A percentile compares a stretch with the other conserved stretches of the same genome.
Evolutionary conservation across 2,329 filamentous ascomycete genomes (phyloP).

Genomic region (Fusarium continuum): DNA sequence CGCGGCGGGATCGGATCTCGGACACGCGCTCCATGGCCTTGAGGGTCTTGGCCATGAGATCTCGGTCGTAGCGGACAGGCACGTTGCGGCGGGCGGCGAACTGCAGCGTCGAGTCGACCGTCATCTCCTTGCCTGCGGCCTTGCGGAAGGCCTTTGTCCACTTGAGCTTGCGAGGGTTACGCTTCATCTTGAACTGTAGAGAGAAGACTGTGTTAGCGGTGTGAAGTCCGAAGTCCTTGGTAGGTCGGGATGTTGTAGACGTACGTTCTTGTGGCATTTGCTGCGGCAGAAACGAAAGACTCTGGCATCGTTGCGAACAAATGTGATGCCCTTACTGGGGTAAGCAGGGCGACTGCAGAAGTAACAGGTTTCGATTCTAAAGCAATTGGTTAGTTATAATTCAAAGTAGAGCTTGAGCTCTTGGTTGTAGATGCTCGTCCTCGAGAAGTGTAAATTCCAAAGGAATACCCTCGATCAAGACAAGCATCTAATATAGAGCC

Average conservation of each 20-base stretch:
- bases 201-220: constrained; percentile 10
- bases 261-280: constrained; percentile 69
- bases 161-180: constrained; percentile 94
- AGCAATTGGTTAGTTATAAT: constrained; percentile 28
- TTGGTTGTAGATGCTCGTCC: not conserved
- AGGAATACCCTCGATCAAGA: not conserved
- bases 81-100: constrained; percentile 94
- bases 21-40: constrained; percentile 90
- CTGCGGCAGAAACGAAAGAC: constrained; percentile 68
- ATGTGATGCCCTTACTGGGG: constrained; percentile 65
- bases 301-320: constrained; percentile 61
- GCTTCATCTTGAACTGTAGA: constrained; percentile 90
- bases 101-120: constrained; percentile 91
- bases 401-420: constrained; percentile 7
- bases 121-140: constrained; percentile 82
- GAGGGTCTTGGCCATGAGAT: constrained; percentile 86
- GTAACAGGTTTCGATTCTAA: constrained; percentile 57
- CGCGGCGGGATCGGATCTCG: constrained; percentile 84
- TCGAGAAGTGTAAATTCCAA: not conserved
- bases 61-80: constrained; percentile 94
- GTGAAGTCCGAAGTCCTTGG: not conserved
- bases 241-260: constrained; percentile 28
- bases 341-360: constrained; percentile 61
- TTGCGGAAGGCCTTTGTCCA: constrained; percentile 96
- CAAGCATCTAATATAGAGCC: not conserved